Evolutionary conservation across 2,329 filamentous ascomycete species (phyloP).

Genomic region (Fusarium avenaceum): DNA sequence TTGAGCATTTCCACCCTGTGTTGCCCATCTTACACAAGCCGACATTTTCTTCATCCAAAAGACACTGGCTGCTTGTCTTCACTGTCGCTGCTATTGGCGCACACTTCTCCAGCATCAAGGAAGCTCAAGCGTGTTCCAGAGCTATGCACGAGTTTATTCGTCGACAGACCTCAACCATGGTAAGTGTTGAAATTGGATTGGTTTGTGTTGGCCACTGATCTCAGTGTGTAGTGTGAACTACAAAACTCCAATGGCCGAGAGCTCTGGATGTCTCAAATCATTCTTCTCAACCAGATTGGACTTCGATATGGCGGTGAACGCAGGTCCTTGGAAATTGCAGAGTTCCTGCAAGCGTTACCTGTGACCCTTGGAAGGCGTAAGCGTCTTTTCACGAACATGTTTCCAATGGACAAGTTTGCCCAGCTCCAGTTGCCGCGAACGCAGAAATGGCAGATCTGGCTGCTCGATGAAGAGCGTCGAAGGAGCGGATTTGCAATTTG

Average conservation of each 20-base stretch:
- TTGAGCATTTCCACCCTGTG: constrained; percentile 14
- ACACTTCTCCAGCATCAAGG: constrained; percentile 9
- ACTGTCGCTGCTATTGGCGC: constrained; percentile 10
- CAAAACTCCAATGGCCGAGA: constrained; percentile 13
- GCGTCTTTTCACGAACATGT: constrained; percentile 15
- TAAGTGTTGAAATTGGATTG: not conserved
- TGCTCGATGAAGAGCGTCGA: constrained; percentile 9
- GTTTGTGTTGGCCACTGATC: too few species aligned
- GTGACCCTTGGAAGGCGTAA: constrained; percentile 8
- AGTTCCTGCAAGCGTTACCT: constrained; percentile 4
- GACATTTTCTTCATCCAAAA: constrained; percentile 2
- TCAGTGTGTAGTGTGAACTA: not conserved
- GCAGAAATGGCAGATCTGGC: constrained; percentile 18
- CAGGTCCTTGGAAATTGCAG: constrained; percentile 14
- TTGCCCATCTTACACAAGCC: constrained; percentile 15
- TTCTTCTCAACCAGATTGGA: constrained; percentile 9
- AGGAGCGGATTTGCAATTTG: constrained; percentile 16
- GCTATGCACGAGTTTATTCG: constrained; percentile 16
- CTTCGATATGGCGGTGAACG: constrained; percentile 8
- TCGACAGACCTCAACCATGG: constrained; percentile 4
- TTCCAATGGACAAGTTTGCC: constrained; percentile 15
- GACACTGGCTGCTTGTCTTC: constrained; percentile 17
- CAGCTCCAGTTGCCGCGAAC: constrained; percentile 11
- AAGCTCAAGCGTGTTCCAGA: constrained; percentile 2
- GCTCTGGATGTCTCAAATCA: constrained; percentile 21